Evolutionary conservation across 306 rosid species (phyloP), one percentile per base, ranked within the genome.

Genomic region (Senna siamea): DNA sequence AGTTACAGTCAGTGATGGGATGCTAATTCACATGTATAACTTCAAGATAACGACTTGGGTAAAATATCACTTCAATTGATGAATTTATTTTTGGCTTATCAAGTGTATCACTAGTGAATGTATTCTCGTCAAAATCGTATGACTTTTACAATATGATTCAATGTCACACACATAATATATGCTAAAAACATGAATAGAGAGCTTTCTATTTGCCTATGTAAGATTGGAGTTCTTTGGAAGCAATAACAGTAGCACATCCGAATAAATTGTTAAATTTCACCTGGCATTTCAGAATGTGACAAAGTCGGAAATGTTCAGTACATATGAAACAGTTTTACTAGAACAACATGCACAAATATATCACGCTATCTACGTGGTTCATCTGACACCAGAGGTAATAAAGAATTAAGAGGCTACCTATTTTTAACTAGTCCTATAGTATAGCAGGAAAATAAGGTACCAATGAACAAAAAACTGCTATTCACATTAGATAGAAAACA

Each of bases 271-370:
- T 61, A 68, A 65, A 22, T n/a, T n/a, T n/a, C n/a, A n/a, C n/a
- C n/a, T n/a, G n/a, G n/a, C 70, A 73, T 73, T 68, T 50, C 70
- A 47, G 69, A 17, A 19, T 47, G 38, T 72, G 26, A 30, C 8
- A 13, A 58, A 57, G 57, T 44, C 22, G 20, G 56, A 58, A 56
- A 70, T 11, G 28, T 65, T 63, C 66, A 19, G 28, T 44, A 51
- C 9, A 43, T 34, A 28, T 34, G 66, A 23, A 64, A 80, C 35
- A 41, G 13, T 1, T 15, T 61, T 52, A 28, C 23, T 26, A 14
- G 41, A 41, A 53, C 30, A 52, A 62, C 57, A 11, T 17, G 59
- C 34, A 44, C 26, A 71, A 44, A 11, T 55, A 37, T 50, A 50
- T 22, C 30, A 41, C 40, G 52, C 47, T 14, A 52, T 78, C 43